These are phyloP conservation scores for Tetradesmus lagerheimii DNA, from an alignment of 139 green algal genomes.

Conservation along the genomic window DNA sequence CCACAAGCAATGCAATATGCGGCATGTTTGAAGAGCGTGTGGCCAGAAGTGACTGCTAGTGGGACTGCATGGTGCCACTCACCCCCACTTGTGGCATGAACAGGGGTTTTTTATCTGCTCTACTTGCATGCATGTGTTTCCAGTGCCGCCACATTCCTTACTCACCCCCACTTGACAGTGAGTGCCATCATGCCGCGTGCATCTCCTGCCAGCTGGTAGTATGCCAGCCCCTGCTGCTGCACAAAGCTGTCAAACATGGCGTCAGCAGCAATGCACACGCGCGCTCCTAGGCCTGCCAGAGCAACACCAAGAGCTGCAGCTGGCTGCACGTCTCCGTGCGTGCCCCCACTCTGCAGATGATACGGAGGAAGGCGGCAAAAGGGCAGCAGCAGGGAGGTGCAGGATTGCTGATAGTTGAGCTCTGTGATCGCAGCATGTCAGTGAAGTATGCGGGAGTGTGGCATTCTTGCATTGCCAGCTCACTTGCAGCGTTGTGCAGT, in stretches of 20 bases:
- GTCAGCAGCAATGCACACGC: conserved; percentile 29
- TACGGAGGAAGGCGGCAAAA: background rate
- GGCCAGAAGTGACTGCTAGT: no score
- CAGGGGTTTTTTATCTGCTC: no score
- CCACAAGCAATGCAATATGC: no score
- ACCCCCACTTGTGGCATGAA: no score
- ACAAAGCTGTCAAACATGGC: conserved; percentile 23
- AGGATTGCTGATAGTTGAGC: no score
- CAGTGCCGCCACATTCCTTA: background rate
- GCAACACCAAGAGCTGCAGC: conserved; percentile 28
- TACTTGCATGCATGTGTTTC: no score
- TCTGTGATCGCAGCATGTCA: no score
- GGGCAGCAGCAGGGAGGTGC: background rate
- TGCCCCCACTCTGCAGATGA: conserved; percentile 27
- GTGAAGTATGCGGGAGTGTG: no score
- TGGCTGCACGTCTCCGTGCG: conserved; percentile 33
- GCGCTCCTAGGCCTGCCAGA: background rate
- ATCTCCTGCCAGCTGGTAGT: background rate
- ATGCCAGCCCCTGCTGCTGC: conserved; percentile 3
- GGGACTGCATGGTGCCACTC: no score
- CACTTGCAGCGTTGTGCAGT: no score
- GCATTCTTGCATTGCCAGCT: no score
- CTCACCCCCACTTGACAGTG: conserved; percentile 47
- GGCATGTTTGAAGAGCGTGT: no score
- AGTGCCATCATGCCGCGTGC: conserved; percentile 39